Base-by-base conservation (phyloP, 2,329 filamentous ascomycete genomes). In the Dactylellina haptotyla region DNA sequence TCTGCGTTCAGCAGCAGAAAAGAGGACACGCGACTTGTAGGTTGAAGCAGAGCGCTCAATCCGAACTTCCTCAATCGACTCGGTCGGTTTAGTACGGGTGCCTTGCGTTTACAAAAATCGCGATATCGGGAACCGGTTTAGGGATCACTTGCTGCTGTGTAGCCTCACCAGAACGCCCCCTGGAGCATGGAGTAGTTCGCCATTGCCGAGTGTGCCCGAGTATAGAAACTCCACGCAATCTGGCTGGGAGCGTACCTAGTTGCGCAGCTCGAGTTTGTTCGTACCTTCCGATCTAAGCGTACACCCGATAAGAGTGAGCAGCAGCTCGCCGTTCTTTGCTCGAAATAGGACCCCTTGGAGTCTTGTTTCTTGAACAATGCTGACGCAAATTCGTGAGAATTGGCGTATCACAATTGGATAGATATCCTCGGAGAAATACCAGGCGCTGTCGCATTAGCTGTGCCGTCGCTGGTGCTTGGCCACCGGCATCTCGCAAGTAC, bases 181-280 rank as follows among this genome's bases (percentile, higher is more conserved):
- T 48, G 66, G 59, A 54, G 50, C 26, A 50, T 54, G 62, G 41
- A 23, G 48, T 6, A 18, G 34, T 45, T 71, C 66, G 67, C 53
- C 43, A 65, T 53, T 61, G 67, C 67, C 67, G 67, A 58, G 58
- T 41, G n/a, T n/a, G 59, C 45, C 67, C 58, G 43, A 72, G 67
- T 65, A 51, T 10, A 72, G 67, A 54, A 72, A 72, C 67, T 72
- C 59, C 32, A 72, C 46, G 43, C 67, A 72, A 72, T 34, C 51
- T 43, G 48, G 25, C 51, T 64, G 50, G 41, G 45, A 30, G 63
- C 53, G 53, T 41, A 67, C 20, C 23, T 53, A 63, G 18, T 48
- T 61, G 18, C 45, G 45, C 45, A 69, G 56, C 56, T 53, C 26
- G 48, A 23, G 18, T 56, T 50, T 45, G 48, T 56, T 25, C 34